These are phyloP conservation scores for Isatis tinctoria DNA, from an alignment of 345 rosid genomes.

Conservation along the genomic window DNA sequence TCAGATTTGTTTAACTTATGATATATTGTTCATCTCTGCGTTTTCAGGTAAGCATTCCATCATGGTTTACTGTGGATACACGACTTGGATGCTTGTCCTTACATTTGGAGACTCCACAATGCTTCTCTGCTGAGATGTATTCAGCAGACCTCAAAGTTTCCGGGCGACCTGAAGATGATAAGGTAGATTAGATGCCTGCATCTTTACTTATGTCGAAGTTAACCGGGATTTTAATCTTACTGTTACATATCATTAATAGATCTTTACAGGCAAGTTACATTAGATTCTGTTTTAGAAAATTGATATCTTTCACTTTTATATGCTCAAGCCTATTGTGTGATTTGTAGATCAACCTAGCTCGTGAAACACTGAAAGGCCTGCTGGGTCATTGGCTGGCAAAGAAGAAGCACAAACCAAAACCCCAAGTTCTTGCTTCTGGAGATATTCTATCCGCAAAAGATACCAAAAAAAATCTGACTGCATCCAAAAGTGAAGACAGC, in stretches of 20 bases:
- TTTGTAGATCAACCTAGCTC: constrained; percentile 87
- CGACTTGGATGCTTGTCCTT: constrained; percentile 93
- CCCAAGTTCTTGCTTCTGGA: constrained; percentile 70
- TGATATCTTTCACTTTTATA: too few relatives aligned
- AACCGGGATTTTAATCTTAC: neutral
- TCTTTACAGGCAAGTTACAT: neutral
- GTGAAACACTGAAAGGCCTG: constrained; percentile 96
- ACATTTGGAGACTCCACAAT: constrained; percentile 97
- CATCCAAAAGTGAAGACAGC: constrained; percentile 67
- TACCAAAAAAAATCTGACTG: constrained; percentile 43
- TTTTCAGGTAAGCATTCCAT: constrained; percentile 92
- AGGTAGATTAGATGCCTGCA: constrained; percentile 44
- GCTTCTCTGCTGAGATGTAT: constrained; percentile 99
- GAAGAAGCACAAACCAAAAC: constrained; percentile 69
- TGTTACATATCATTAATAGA: neutral
- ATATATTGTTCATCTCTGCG: constrained; percentile 4
- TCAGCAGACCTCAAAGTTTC: constrained; percentile 85
- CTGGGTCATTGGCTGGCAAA: constrained; percentile 83
- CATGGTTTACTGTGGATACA: constrained; percentile 94
- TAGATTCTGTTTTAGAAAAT: neutral
- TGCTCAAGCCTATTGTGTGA: too few relatives aligned
- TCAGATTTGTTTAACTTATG: constrained; percentile 1
- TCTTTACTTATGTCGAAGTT: constrained; percentile 9
- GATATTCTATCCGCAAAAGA: constrained; percentile 68
- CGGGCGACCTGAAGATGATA: constrained; percentile 97